Evolutionary conservation across 768 basidiomycete species (phyloP).

Genomic region (Kwoniella botswanensis): DNA sequence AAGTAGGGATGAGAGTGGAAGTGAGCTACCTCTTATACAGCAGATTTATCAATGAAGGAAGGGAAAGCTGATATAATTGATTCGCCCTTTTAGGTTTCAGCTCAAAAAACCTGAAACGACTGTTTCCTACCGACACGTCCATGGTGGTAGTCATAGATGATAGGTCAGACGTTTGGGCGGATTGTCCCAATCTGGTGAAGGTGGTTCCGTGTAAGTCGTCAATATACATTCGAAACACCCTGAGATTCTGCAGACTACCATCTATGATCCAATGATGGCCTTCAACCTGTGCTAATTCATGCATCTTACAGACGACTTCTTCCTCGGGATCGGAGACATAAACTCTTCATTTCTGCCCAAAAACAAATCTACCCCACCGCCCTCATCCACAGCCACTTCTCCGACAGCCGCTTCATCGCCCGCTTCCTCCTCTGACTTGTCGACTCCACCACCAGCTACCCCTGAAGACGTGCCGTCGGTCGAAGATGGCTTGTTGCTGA

Average conservation of each 20-base stretch:
- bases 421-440: constrained; percentile 21
- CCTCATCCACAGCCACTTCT: constrained; percentile 25
- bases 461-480: constrained; percentile 59
- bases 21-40: constrained; percentile 63
- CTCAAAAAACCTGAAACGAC: constrained; percentile 84
- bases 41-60: background rate
- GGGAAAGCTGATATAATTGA: too few species aligned
- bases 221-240: background rate
- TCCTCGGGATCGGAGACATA: constrained; percentile 96
- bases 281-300: background rate
- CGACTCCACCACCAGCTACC: constrained; percentile 33
- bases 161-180: constrained; percentile 97
- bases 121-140: constrained; percentile 95
- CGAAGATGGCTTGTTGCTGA: constrained; percentile 68
- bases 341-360: constrained; percentile 80
- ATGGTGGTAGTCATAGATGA: constrained; percentile 99
- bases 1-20: constrained; percentile 94
- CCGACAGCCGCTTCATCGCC: constrained; percentile 26
- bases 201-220: constrained; percentile 79
- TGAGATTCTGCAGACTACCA: background rate
- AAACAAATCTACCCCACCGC: constrained; percentile 41
- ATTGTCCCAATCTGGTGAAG: constrained; percentile 94
- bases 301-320: constrained; percentile 80
- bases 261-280: background rate
- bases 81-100: too few species aligned